Evolutionary conservation across 352 stramenopile species (phyloP).

Genomic region (Pythium coloratum): DNA sequence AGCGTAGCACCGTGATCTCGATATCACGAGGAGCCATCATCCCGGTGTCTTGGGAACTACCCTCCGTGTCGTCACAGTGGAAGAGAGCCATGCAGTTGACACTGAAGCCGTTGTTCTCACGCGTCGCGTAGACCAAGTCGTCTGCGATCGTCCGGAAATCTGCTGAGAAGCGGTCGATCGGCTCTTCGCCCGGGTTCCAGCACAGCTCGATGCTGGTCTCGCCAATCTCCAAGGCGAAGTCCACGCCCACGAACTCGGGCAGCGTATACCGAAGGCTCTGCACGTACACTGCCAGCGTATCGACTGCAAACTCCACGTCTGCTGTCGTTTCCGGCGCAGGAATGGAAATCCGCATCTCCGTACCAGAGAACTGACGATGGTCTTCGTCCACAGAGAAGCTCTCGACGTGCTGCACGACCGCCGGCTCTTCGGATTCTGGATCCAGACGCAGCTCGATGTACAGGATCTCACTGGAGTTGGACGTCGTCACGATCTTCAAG

Average conservation of each 20-base stretch:
- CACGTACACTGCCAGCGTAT: conserved; percentile 65
- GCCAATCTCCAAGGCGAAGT: conserved; percentile 58
- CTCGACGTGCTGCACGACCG: conserved; percentile 55
- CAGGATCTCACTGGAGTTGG: conserved; percentile 58
- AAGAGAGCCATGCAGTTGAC: conserved; percentile 55
- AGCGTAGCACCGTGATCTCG: conserved; percentile 67
- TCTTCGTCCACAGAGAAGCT: conserved; percentile 62
- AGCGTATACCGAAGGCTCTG: conserved; percentile 64
- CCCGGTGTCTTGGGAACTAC: neutral
- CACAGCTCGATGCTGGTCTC: conserved; percentile 38
- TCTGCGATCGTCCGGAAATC: conserved; percentile 41
- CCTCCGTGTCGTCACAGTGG: conserved; percentile 21
- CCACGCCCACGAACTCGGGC: conserved; percentile 47
- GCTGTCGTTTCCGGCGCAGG: conserved; percentile 34
- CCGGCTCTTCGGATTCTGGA: conserved; percentile 52
- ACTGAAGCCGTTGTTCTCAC: conserved; percentile 27
- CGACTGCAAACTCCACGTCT: conserved; percentile 47
- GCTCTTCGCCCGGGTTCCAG: conserved; percentile 37
- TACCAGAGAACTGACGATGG: conserved; percentile 74
- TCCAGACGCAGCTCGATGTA: conserved; percentile 74
- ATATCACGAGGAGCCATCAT: conserved; percentile 30
- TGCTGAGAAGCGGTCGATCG: conserved; percentile 58
- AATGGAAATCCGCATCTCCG: conserved; percentile 71
- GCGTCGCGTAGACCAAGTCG: conserved; percentile 45
- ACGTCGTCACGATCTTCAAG: conserved; percentile 66